A percentile compares a stretch with the other conserved stretches of the same genome.
These are phyloP conservation scores for Eutypella sp. DNA, from an alignment of 2,329 filamentous ascomycete genomes.

Conservation along the genomic window DNA sequence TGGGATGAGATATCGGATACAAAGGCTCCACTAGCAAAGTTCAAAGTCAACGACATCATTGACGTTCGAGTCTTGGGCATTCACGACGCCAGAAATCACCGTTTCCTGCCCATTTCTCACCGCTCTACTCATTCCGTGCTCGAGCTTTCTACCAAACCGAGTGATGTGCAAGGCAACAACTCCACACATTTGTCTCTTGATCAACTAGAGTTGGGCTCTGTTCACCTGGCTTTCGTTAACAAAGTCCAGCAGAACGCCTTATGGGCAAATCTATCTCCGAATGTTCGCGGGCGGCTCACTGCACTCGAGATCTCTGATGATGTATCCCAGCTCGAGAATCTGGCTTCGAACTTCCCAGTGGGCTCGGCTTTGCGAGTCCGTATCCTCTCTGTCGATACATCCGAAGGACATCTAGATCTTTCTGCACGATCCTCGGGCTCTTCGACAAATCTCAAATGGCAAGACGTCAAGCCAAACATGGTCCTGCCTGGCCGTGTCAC, in stretches of 20 bases:
- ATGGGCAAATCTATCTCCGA: conserved; percentile 89
- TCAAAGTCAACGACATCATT: conserved; percentile 66
- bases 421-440: conserved; percentile 64
- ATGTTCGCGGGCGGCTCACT: conserved; percentile 77
- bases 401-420: conserved; percentile 74
- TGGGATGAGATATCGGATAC: conserved; percentile 83
- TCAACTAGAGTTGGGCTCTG: conserved; percentile 65
- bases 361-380: conserved; percentile 83
- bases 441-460: conserved; percentile 58
- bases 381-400: conserved; percentile 68
- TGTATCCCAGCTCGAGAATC: conserved; percentile 68
- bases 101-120: conserved; percentile 88
- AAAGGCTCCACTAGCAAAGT: conserved; percentile 73
- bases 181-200: conserved; percentile 60
- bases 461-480: conserved; percentile 71
- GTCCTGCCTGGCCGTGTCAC: conserved; percentile 80
- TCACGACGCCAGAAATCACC: conserved; percentile 85
- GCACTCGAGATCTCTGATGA: conserved; percentile 85
- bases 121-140: conserved; percentile 76
- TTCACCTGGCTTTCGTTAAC: conserved; percentile 82
- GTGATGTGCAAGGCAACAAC: conserved; percentile 47
- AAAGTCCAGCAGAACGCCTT: conserved; percentile 74
- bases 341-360: conserved; percentile 76
- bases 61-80: conserved; percentile 76
- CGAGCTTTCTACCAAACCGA: conserved; percentile 79